Conservation (phyloP, 2,329 filamentous ascomycete genomes). For the Paramyrothecium roridum region DNA sequence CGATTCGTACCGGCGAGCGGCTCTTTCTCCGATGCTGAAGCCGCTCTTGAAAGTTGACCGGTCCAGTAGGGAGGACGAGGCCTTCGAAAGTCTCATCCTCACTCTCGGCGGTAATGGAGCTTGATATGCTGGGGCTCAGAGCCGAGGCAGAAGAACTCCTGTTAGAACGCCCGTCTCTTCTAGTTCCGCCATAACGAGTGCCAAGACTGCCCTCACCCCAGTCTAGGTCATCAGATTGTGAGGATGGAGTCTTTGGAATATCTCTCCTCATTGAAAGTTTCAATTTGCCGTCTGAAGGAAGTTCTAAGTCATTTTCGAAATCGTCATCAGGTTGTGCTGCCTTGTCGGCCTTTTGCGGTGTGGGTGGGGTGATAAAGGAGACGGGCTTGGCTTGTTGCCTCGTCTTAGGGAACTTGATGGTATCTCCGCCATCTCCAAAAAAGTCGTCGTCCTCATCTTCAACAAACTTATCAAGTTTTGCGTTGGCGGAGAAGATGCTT, state of each 20-base stretch:
- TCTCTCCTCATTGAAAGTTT: slow-evolving; percentile 61
- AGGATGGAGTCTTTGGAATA: slow-evolving; percentile 59
- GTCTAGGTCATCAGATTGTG: slow-evolving; percentile 74
- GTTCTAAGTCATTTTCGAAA: slow-evolving; percentile 70
- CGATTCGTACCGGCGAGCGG: slow-evolving; percentile 49
- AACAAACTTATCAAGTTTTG: slow-evolving; percentile 62
- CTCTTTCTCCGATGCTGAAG: slow-evolving; percentile 68
- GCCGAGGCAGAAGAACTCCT: slow-evolving; percentile 86
- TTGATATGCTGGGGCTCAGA: slow-evolving; percentile 88
- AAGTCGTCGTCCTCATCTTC: slow-evolving; percentile 63
- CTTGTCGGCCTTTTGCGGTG: slow-evolving; percentile 42
- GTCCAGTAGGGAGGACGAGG: slow-evolving; percentile 79
- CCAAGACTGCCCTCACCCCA: slow-evolving; percentile 93
- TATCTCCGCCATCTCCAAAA: slow-evolving; percentile 60
- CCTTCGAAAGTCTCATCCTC: slow-evolving; percentile 91
- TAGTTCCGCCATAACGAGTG: slow-evolving; percentile 83
- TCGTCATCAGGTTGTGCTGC: slow-evolving; percentile 51
- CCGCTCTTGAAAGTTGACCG: slow-evolving; percentile 77
- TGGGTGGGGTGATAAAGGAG: slow-evolving; percentile 54
- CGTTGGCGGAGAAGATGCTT: slow-evolving; percentile 37
- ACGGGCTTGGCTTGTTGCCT: slow-evolving; percentile 48
- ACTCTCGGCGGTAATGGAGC: slow-evolving; percentile 86
- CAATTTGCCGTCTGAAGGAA: slow-evolving; percentile 65
- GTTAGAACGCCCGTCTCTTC: slow-evolving; percentile 73
- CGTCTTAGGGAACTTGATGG: slow-evolving; percentile 65